phyloP scores from a whole-genome alignment of 2,329 filamentous ascomycete genomes.

The Tolypocladium tundrense region DNA sequence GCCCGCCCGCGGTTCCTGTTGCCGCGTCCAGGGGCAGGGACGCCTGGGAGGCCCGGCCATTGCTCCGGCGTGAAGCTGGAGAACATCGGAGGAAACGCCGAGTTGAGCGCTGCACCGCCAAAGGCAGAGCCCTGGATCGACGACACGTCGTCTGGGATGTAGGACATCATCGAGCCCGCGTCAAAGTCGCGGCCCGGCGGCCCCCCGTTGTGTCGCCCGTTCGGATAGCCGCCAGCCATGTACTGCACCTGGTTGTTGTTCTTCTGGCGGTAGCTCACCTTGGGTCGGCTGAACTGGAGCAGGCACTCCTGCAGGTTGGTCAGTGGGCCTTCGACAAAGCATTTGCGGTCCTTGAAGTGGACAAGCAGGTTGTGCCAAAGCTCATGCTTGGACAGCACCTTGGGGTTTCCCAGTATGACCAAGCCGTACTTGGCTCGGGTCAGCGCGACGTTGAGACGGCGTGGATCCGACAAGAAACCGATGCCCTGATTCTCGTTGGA shows the following conservation, averaged over 20 bases:
- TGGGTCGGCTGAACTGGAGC: constrained; percentile 88
- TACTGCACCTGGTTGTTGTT: constrained; percentile 66
- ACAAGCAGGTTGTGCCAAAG: constrained; percentile 92
- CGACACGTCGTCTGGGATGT: constrained; percentile 94
- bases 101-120: constrained; percentile 64
- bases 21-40: constrained; percentile 48
- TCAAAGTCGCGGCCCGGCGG: constrained; percentile 50
- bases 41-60: constrained; percentile 76
- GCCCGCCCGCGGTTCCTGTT: constrained; percentile 57
- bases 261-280: constrained; percentile 86
- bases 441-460: constrained; percentile 91
- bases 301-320: constrained; percentile 94
- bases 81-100: constrained; percentile 88
- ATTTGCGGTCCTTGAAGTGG: constrained; percentile 96
- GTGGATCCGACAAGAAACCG: constrained; percentile 94
- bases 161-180: constrained; percentile 81
- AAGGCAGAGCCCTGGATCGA: constrained; percentile 89
- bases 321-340: constrained; percentile 87
- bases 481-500: constrained; percentile 99
- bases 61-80: constrained; percentile 77
- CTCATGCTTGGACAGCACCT: constrained; percentile 94
- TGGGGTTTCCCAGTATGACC: constrained; percentile 94
- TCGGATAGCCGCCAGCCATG: constrained; percentile 27
- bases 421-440: constrained; percentile 95
- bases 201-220: constrained; percentile 30